These are phyloP conservation scores for Pleurostoma richardsiae DNA, from an alignment of 2,329 filamentous ascomycete genomes.

Conservation along the genomic window DNA sequence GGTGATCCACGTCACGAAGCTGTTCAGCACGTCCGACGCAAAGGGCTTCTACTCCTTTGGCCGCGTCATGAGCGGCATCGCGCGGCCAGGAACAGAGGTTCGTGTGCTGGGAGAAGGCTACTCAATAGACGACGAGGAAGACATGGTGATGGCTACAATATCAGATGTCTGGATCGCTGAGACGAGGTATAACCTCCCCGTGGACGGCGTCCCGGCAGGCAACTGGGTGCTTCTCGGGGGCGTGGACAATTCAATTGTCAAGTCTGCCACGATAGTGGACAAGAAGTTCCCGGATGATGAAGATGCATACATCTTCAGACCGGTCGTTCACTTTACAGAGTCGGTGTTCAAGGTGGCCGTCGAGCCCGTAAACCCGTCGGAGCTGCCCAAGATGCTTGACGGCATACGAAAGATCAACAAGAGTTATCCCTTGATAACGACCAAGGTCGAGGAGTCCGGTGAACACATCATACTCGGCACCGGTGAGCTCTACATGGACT, in stretches of 20 bases:
- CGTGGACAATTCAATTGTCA: constrained; percentile 97
- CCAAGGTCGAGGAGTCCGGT: constrained; percentile 96
- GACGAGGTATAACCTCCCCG: constrained; percentile 87
- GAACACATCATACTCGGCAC: constrained; percentile 95
- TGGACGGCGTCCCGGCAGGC: constrained; percentile 86
- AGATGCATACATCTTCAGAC: constrained; percentile 92
- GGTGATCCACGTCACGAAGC: constrained; percentile 87
- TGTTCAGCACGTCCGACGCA: constrained; percentile 89
- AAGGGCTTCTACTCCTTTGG: constrained; percentile 87
- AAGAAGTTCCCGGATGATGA: constrained; percentile 78
- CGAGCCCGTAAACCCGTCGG: constrained; percentile 95
- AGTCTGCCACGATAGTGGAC: constrained; percentile 86
- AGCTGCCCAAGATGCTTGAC: constrained; percentile 97
- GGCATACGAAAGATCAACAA: constrained; percentile 96
- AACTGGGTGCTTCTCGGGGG: constrained; percentile 90
- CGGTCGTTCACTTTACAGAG: constrained; percentile 90
- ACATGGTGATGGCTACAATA: constrained; percentile 86
- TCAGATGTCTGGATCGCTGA: constrained; percentile 85
- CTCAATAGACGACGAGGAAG: constrained; percentile 94
- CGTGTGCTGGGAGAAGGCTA: constrained; percentile 93
- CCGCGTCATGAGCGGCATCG: constrained; percentile 87
- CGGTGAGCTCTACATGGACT: constrained; percentile 99
- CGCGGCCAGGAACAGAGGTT: constrained; percentile 73
- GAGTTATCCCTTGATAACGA: constrained; percentile 90
- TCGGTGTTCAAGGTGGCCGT: constrained; percentile 97